Evolutionary conservation across 257 asterid species (phyloP).

Genomic region (Voacanga thouarsii): DNA sequence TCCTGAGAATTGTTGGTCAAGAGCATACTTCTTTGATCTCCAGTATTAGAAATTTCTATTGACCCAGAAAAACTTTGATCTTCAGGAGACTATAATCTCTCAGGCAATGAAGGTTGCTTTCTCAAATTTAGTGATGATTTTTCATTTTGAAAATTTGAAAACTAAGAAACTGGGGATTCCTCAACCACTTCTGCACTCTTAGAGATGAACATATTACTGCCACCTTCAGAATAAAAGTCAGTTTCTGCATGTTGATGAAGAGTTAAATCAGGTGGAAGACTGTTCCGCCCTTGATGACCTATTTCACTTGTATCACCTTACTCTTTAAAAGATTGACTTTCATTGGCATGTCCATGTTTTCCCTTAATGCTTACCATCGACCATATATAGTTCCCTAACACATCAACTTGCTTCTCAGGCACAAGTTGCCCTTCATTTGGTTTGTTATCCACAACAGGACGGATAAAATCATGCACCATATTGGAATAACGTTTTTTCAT

Average conservation of each 20-base stretch:
- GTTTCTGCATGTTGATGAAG: slow-evolving; percentile 20
- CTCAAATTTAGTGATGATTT: not conserved
- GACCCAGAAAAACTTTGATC: not conserved
- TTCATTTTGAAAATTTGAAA: slow-evolving; percentile 17
- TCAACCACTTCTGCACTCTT: slow-evolving; percentile 20
- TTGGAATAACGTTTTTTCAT: slow-evolving; percentile 50
- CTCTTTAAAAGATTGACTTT: slow-evolving; percentile 20
- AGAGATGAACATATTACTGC: slow-evolving; percentile 11
- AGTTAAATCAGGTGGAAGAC: slow-evolving; percentile 11
- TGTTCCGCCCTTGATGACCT: slow-evolving; percentile 8
- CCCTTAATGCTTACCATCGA: slow-evolving; percentile 15
- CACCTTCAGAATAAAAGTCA: slow-evolving; percentile 22
- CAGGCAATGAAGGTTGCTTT: slow-evolving; percentile 17
- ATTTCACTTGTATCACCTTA: slow-evolving; percentile 19
- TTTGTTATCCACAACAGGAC: slow-evolving; percentile 24
- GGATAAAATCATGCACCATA: slow-evolving; percentile 48
- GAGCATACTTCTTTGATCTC: not conserved
- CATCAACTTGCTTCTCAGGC: slow-evolving; percentile 20
- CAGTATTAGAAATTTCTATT: not conserved
- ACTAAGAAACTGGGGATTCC: slow-evolving; percentile 1
- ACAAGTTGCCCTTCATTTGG: slow-evolving; percentile 16
- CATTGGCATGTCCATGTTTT: slow-evolving; percentile 9
- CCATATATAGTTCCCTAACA: not conserved
- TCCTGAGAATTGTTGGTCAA: slow-evolving; percentile 1
- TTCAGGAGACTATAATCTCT: slow-evolving; percentile 17